Conservation (phyloP, 805 yeast genomes). For the Monosporozyma aerobia region DNA sequence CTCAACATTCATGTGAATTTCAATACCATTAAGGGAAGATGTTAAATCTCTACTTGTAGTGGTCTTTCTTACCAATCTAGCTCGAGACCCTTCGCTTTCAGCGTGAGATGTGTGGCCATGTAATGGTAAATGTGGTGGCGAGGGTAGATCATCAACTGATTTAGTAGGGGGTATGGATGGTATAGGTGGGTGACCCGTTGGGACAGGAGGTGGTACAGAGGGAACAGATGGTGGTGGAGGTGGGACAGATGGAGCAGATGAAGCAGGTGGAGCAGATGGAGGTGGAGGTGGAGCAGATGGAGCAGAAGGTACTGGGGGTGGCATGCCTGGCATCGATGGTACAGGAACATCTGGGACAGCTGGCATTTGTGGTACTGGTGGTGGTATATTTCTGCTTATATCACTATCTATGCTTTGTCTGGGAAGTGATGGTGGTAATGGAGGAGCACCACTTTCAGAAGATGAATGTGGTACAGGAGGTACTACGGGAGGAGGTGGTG, state of each 20-base stretch:
- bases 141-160: constrained; percentile 6
- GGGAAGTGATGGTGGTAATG: constrained; percentile 5
- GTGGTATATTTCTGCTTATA: background rate
- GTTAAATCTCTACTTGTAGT: constrained; percentile 11
- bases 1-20: constrained; percentile 24
- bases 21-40: constrained; percentile 9
- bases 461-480: background rate
- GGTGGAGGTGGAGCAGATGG: background rate
- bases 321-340: background rate
- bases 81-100: constrained; percentile 5
- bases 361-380: background rate
- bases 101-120: constrained; percentile 5
- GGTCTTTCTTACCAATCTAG: constrained; percentile 7
- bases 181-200: background rate
- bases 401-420: background rate
- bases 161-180: constrained; percentile 2
- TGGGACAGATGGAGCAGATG: background rate
- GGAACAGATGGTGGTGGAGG: constrained; percentile 2
- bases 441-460: background rate
- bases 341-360: constrained; percentile 4
- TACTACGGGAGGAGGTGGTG: background rate
- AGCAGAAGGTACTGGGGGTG: background rate
- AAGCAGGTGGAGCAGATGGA: background rate
- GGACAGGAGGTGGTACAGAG: background rate
- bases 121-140: constrained; percentile 19